Evolutionary conservation across 2,329 filamentous ascomycete genomes (phyloP).

Genomic region (Phyllosticta capitalensis): DNA sequence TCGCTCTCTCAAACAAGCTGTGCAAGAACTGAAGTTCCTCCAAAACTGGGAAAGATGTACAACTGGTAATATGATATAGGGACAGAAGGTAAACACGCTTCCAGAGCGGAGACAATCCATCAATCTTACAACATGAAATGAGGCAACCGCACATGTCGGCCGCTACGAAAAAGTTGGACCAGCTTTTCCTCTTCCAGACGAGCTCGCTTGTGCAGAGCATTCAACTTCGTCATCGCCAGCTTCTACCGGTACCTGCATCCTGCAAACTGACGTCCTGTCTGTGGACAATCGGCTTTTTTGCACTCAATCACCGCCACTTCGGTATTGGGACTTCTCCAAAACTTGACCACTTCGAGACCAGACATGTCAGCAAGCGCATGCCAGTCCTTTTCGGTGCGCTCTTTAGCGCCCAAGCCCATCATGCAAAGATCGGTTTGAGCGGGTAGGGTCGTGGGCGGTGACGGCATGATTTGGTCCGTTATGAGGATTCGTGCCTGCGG

Average conservation of each 20-base stretch:
- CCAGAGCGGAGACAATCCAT: background rate
- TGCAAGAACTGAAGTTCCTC: background rate
- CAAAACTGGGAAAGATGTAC: background rate
- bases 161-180: background rate
- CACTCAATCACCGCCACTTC: slow-evolving; percentile 4
- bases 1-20: background rate
- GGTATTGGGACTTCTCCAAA: background rate
- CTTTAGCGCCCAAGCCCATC: slow-evolving; percentile 5
- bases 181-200: background rate
- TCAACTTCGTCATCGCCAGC: background rate
- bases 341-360: slow-evolving; percentile 5
- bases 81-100: background rate
- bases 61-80: background rate
- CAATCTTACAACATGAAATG: background rate
- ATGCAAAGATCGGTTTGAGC: slow-evolving; percentile 3
- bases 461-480: slow-evolving; percentile 23
- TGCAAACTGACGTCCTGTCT: background rate
- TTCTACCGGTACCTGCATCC: background rate
- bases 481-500: slow-evolving; percentile 32
- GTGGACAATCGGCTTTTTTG: background rate
- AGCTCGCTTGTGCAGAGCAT: background rate
- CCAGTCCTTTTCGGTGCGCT: slow-evolving; percentile 4
- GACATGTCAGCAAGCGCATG: background rate
- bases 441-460: background rate
- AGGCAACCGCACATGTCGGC: background rate